Evolutionary conservation across 768 basidiomycete genomes (phyloP), one percentile per base, ranked within the genome.

Genomic region (Phylloporus sp.): DNA sequence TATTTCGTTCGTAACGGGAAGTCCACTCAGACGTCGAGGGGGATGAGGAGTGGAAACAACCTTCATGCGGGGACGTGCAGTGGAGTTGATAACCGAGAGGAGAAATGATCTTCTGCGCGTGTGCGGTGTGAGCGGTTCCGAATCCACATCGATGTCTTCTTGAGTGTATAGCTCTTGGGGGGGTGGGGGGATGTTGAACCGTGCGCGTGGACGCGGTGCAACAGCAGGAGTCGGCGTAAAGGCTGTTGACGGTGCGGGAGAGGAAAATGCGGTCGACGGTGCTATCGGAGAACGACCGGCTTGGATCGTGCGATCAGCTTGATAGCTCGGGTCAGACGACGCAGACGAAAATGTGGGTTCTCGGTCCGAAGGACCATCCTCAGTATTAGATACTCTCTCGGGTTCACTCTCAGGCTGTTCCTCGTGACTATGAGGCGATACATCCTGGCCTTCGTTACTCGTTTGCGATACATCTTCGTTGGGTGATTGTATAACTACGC

Each of bases 11-110:
- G 56, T 49, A 80, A 69, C 85, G 78, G 34, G 88, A 82, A 13
- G 89, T 82, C 20, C 81, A 76, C 59, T 80, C 67, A 62, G 79
- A 77, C 62, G 91, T 23, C 67, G 64, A 16, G 60, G 57, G 12
- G 75, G 73, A 56, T 76, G 75, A 15, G 80, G 78, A 6, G 81
- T 80, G 4, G 73, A 69, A 29, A 69, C 60, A 10, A 38, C 24
- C 38, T 70, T 71, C 47, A 81, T 73, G 9, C 85, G 80, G 0
- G 90, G 88, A 28, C 89, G 83, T 5, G 86, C 73, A 2, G 85
- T 89, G 6, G 90, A 90, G 61, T 91, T 86, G 63, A 94, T 87
- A 8, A 93, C 86, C 9, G 83, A 84, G 34, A 94, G 78, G 12
- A 94, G 78, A 72, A 94, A 92, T 1, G 88, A 91, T 15, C 83